Conservation (phyloP, 208 protist genomes). For the Herpetomonas tarakana region DNA sequence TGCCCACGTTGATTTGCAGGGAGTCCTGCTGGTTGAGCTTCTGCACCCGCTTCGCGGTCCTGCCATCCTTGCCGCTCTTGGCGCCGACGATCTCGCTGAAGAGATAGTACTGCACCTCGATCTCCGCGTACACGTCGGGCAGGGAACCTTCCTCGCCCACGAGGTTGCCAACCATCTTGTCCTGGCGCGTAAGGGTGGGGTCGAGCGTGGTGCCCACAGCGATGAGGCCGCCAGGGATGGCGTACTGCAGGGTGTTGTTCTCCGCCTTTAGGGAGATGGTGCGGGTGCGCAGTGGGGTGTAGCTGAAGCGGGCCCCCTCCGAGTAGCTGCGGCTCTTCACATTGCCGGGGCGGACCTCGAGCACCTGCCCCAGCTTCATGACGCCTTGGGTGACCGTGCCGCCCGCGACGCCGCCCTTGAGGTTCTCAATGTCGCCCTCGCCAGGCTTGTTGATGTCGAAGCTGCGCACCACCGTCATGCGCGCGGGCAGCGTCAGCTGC, state of each 20-base stretch:
- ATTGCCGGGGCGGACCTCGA: constrained; percentile 99
- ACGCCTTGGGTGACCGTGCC: constrained; percentile 98
- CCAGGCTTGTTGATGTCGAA: constrained; percentile 99
- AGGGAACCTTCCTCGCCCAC: constrained; percentile 84
- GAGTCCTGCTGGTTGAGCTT: constrained; percentile 96
- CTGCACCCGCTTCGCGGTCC: constrained; percentile 83
- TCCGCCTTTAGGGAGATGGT: constrained; percentile 96
- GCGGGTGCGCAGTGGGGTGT: constrained; percentile 94
- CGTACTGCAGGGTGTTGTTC: constrained; percentile 98
- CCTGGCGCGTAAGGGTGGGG: constrained; percentile 97
- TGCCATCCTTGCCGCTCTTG: constrained; percentile 55
- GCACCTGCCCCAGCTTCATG: constrained; percentile 95
- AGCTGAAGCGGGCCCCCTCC: constrained; percentile 90
- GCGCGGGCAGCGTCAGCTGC: constrained; percentile 92
- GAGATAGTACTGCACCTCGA: constrained; percentile 98
- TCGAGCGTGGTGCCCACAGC: constrained; percentile 99
- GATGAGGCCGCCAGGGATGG: constrained; percentile 99
- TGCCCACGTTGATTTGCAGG: constrained; percentile 99
- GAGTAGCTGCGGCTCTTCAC: constrained; percentile 61
- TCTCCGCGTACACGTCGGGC: constrained; percentile 96
- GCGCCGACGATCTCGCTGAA: constrained; percentile 95
- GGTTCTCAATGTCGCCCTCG: constrained; percentile 91
- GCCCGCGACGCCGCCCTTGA: constrained; percentile 98
- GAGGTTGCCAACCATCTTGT: constrained; percentile 98
- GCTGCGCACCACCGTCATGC: constrained; percentile 99